phyloP scores from a whole-genome alignment of 164 flowering plant genomes.

The Kingdonia uniflora region DNA sequence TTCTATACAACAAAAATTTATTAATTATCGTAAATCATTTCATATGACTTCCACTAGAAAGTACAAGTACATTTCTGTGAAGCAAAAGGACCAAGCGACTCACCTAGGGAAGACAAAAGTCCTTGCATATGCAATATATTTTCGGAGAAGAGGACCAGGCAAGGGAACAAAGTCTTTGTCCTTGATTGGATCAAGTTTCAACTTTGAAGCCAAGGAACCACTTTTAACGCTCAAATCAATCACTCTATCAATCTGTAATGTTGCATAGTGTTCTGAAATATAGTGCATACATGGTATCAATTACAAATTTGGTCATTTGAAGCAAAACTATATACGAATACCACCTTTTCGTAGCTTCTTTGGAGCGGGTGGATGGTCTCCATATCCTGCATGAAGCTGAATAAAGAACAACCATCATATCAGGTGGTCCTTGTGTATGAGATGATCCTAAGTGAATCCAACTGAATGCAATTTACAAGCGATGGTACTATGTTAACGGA shows the following conservation, averaged over 20 bases:
- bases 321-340: neutral
- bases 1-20: slow-evolving; percentile 30
- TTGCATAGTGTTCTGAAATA: slow-evolving; percentile 23
- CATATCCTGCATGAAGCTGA: slow-evolving; percentile 88
- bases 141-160: slow-evolving; percentile 82
- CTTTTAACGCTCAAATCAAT: slow-evolving; percentile 25
- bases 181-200: slow-evolving; percentile 66
- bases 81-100: too few species aligned
- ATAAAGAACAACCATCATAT: slow-evolving; percentile 8
- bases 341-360: slow-evolving; percentile 56
- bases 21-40: too few species aligned
- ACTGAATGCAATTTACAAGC: too few species aligned
- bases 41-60: too few species aligned
- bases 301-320: neutral
- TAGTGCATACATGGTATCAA: neutral
- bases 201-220: slow-evolving; percentile 63
- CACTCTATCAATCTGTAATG: slow-evolving; percentile 20
- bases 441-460: too few species aligned
- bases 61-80: slow-evolving; percentile 1
- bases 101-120: slow-evolving; percentile 81
- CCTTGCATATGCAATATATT: slow-evolving; percentile 95
- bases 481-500: too few species aligned
- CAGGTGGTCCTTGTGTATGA: too few species aligned
- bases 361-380: slow-evolving; percentile 39
- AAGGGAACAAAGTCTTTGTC: slow-evolving; percentile 69